Percentiles rank a stretch among this genome's conserved stretches.
phyloP scores from a whole-genome alignment of 139 green algal genomes.

The Zygnema cylindricum region DNA sequence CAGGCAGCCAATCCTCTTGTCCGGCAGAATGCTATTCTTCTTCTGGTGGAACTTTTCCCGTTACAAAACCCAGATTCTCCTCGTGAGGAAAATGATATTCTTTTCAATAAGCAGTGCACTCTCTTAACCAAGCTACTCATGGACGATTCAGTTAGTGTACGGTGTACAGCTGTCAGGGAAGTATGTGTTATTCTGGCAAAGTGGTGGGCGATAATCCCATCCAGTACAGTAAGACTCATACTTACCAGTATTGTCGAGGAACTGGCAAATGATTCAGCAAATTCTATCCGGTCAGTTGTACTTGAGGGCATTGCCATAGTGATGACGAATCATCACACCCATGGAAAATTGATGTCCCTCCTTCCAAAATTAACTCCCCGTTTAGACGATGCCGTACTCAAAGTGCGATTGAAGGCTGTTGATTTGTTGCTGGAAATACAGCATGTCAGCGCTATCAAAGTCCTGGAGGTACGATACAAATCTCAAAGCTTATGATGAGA shows the following conservation, averaged over 20 bases:
- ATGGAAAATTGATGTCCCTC: background rate
- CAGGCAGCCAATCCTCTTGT: slow-evolving; percentile 76
- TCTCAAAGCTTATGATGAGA: too few relatives aligned
- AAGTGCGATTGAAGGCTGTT: background rate
- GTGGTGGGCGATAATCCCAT: slow-evolving; percentile 86
- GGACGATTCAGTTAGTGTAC: slow-evolving; percentile 74
- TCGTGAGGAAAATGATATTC: slow-evolving; percentile 71
- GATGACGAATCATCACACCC: background rate
- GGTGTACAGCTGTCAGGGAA: slow-evolving; percentile 68
- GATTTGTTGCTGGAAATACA: too few relatives aligned
- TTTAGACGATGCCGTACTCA: background rate
- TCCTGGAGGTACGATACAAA: too few relatives aligned
- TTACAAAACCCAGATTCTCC: slow-evolving; percentile 66
- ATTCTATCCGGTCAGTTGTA: slow-evolving; percentile 37
- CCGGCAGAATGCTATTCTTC: slow-evolving; percentile 75
- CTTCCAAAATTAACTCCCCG: background rate
- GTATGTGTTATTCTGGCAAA: slow-evolving; percentile 70
- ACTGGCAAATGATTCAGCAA: slow-evolving; percentile 59
- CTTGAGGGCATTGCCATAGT: slow-evolving; percentile 13
- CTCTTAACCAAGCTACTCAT: slow-evolving; percentile 65
- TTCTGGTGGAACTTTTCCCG: slow-evolving; percentile 82
- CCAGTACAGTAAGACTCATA: slow-evolving; percentile 64
- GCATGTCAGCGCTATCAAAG: too few relatives aligned
- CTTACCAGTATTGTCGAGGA: slow-evolving; percentile 68
- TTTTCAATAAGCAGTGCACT: slow-evolving; percentile 69